Base-by-base conservation (phyloP, 1,284 basidiomycete species). In the Pterula multifida region DNA sequence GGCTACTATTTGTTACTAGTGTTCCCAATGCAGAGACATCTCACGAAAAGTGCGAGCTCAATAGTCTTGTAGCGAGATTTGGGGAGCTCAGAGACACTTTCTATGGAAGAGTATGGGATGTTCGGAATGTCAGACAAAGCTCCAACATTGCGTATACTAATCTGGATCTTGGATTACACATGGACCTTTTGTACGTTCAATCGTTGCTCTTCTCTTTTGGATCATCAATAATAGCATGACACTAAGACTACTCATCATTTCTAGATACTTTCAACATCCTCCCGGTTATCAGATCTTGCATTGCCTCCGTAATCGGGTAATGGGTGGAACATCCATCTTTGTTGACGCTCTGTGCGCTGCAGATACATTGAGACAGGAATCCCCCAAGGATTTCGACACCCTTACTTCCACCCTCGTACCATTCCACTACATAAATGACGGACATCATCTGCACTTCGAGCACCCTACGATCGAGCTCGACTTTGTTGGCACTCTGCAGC, bases 121-220 rank as follows among this genome's bases (percentile, higher is more conserved):
- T 98, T 19, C 79, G 81, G 65, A 88, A 82, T 55, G 62, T 88
- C 42, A 67, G 67, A 45, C 72, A 87, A 52, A 88, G 85, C 57
- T 79, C 76, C 57, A 98, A 98, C 65, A 91, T 98, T 54, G 95
- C 95, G 1, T 97, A 97, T 64, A 98, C 95, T 3, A 86, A 92
- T 63, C 71, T 96, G 17, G 79, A 90, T 58, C 72, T 98, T 1
- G 93, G 87, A 0, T 63, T 95, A 19, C 95, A 98, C 62, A 92
- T 93, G 86, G 94, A 98, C 67, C 68, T 96, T 0, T 65, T 88
- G 90, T 94, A 58, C 56, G 88, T 72, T 15, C 26, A 25, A 15
- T 15, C 25, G 2, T 45, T 24, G 1, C 15, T 19, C 15, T 26
- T 49, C 26, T 39, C 49, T 26, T 36, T n/a, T n/a, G n/a, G n/a